Evolutionary conservation across 305 asterid genomes (phyloP).

Genomic region (Withania somnifera): DNA sequence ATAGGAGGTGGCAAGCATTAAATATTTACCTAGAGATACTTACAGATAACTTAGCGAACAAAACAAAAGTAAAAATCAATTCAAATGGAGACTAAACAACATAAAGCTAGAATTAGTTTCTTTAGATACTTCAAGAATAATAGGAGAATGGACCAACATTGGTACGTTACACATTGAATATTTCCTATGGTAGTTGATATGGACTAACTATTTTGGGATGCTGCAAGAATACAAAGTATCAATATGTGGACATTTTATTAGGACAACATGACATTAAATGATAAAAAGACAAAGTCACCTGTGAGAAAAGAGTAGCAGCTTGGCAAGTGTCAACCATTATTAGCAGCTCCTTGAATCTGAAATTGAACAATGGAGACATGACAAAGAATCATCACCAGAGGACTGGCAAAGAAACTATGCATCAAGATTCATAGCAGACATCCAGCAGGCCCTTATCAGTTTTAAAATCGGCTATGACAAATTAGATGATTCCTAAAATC

Average conservation of each 20-base stretch:
- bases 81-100: not conserved
- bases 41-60: not conserved
- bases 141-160: not conserved
- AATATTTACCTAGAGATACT: not conserved
- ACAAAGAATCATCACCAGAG: conserved; percentile 2
- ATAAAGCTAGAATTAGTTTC: not conserved
- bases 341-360: conserved; percentile 93
- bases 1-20: not conserved
- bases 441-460: not conserved
- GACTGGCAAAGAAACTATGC: not conserved
- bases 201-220: not conserved
- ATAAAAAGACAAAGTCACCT: conserved; percentile 36
- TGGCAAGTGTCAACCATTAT: conserved; percentile 99
- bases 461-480: not conserved
- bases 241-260: not conserved
- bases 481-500: not conserved
- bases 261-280: not conserved
- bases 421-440: not conserved
- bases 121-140: not conserved
- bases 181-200: not conserved
- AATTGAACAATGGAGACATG: conserved; percentile 14
- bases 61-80: not conserved
- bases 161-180: not conserved
- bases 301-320: conserved; percentile 94
- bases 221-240: not conserved